Base-by-base conservation (phyloP, 2,329 filamentous ascomycete genomes). In the Fusarium pininemorale region DNA sequence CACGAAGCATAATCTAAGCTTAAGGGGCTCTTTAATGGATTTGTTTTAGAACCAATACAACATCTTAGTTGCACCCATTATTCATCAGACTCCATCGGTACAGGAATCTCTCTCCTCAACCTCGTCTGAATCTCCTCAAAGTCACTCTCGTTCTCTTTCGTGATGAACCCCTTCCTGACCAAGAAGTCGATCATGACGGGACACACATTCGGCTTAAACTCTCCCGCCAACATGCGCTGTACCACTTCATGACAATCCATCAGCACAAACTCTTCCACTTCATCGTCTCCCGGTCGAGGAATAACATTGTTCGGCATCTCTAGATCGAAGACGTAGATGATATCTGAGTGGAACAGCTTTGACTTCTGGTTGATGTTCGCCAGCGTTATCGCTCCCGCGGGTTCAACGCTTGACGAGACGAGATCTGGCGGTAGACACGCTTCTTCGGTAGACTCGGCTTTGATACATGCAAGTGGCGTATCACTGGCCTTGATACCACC, bases 121-220 rank as follows among this genome's bases (percentile, higher is more conserved):
- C 86, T 80, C 60, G 79, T 80, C 48, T 82, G 82, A 69, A 97
- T 93, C 80, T 94, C 91, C 53, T 93, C 84, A 79, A 92, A 96
- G 73, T 93, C 88, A 60, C 84, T 84, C 83, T 97, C 94, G 64
- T 90, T 92, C 79, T 94, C 93, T 1, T 88, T 82, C 3, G 90
- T 95, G 67, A 97, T 79, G 56, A 94, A 85, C 0, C 93, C 93
- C 81, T 95, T 94, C 30, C 94, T 84, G 51, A 97, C 84, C 76
- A 97, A 90, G 81, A 97, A 97, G 78, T 97, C 94, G 54, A 96
- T 86, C 84, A 96, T 85, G 54, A 96, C 91, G 37, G 92, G 80
- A 32, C 92, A 91, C 76, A 94, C 94, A 78, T 97, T 96, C 0
- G 94, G 92, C 85, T 97, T 97, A 84, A 97, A 97, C 80, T 94